Evolutionary conservation across 306 rosid species (phyloP), one percentile per base, ranked within the genome.

Genomic region (Vigna nakashimae): DNA sequence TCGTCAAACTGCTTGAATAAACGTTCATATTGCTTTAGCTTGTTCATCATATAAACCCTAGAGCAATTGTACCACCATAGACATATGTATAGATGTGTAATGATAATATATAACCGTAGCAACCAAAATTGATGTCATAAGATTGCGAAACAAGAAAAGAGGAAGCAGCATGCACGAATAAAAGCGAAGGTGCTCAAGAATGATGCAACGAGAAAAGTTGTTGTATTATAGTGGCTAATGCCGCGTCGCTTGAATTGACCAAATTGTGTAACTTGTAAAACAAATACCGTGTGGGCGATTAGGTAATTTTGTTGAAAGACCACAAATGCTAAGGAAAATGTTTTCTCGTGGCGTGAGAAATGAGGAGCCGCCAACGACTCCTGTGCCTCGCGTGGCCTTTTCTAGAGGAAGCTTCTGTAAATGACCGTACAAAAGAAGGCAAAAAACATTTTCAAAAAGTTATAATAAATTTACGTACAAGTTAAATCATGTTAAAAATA

Each of bases 1-100:
- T 48, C 87, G 40, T 93, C 98, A 12, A 91, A 89, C 14, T 86
- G 91, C 2, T 84, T 52, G 86, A 93, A 93, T 53, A 93, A 91
- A 17, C 84, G 75, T 56, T 85, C 82, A 53, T 88, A 87, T 22
- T 84, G 84, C 9, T 76, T 79, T 17, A 72, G 48, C 63, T 84
- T 91, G 34, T 93, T 85, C 92, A 88, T 89, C 15, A 4, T 13
- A 59, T 7, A 38, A 38, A 38, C 43, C 43, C 9, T 38, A 38
- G 10, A 38, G 2, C 43, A 38, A 38, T 38, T 38, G 1, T 7
- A 38, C 42, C n/a, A 18, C 8, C 26, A 16, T 16, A 17, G 11
- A 9, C 10, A 18, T 3, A 45, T 2, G 26, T 40, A 6, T 36
- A 2, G 2, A 3, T 6, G 2, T 40, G 20, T 0, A 18, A 5